Evolutionary conservation across 1,284 basidiomycete genomes (phyloP).

Genomic region (Earliella scabrosa): DNA sequence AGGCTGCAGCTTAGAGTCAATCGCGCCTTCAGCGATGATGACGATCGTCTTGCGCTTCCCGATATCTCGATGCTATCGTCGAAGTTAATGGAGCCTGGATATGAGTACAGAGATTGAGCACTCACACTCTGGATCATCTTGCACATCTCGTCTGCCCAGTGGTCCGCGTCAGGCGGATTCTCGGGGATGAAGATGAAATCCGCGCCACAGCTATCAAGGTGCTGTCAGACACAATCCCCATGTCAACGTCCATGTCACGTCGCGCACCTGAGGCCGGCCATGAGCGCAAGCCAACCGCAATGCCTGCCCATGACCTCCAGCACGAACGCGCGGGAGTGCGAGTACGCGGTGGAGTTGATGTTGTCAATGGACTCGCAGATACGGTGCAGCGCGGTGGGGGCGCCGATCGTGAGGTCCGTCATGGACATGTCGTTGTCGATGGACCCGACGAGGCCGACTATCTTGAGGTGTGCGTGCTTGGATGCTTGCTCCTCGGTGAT

Average conservation of each 20-base stretch:
- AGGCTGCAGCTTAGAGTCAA: constrained; percentile 86
- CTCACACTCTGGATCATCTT: constrained; percentile 79
- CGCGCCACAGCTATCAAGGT: constrained; percentile 74
- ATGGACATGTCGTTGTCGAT: constrained; percentile 99
- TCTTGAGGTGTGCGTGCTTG: constrained; percentile 84
- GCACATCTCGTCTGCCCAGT: constrained; percentile 95
- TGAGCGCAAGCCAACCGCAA: constrained; percentile 96
- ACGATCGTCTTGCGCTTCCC: constrained; percentile 99
- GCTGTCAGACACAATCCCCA: neutral
- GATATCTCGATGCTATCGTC: constrained; percentile 81
- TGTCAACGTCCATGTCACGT: neutral
- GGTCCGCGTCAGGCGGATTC: constrained; percentile 75
- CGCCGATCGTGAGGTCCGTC: constrained; percentile 97
- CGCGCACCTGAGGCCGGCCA: constrained; percentile 86
- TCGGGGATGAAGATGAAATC: constrained; percentile 99
- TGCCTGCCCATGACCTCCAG: constrained; percentile 99
- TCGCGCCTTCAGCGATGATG: constrained; percentile 96
- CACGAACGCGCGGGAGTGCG: constrained; percentile 97
- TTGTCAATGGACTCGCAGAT: constrained; percentile 99
- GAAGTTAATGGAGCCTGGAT: no score
- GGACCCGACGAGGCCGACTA: constrained; percentile 96
- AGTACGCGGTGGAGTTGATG: constrained; percentile 95
- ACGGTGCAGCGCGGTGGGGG: constrained; percentile 91
- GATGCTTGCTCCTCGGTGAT: constrained; percentile 80
- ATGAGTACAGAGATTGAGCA: constrained; percentile 4